Evolutionary conservation across 1,284 basidiomycete species (phyloP).

Genomic region (Trichosporon inkin): DNA sequence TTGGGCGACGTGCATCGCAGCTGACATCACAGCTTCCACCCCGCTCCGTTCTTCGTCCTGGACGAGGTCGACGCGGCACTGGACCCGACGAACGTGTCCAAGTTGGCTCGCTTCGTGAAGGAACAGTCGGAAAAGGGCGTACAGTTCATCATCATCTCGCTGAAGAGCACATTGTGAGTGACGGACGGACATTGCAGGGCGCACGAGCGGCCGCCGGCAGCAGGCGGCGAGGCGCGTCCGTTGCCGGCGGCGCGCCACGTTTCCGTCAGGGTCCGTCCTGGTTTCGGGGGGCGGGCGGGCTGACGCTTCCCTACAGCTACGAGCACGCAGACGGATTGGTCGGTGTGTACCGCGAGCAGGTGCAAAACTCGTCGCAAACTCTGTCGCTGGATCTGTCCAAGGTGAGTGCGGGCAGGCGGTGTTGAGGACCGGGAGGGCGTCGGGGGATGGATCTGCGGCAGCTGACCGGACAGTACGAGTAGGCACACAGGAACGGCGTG

Average conservation of each 20-base stretch:
- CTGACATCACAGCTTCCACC: slow-evolving; percentile 74
- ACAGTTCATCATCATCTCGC: slow-evolving; percentile 95
- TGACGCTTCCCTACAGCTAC: slow-evolving; percentile 56
- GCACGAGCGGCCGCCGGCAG: background rate
- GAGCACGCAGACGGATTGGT: slow-evolving; percentile 87
- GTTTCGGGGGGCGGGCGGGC: background rate
- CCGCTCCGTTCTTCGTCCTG: slow-evolving; percentile 96
- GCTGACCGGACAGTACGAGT: slow-evolving; percentile 10
- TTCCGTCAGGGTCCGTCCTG: background rate
- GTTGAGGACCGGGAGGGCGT: no score
- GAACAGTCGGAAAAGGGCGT: slow-evolving; percentile 63
- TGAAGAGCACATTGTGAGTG: slow-evolving; percentile 56
- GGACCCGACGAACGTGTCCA: slow-evolving; percentile 91
- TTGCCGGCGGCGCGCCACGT: slow-evolving; percentile 2
- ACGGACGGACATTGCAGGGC: background rate
- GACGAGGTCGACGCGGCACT: slow-evolving; percentile 98
- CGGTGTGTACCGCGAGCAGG: slow-evolving; percentile 90
- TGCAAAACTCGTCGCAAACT: slow-evolving; percentile 81
- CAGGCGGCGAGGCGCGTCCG: background rate
- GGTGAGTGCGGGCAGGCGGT: slow-evolving; percentile 58
- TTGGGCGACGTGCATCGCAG: background rate
- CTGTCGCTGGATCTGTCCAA: slow-evolving; percentile 68
- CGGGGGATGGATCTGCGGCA: background rate
- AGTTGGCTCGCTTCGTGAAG: slow-evolving; percentile 85
- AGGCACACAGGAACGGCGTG: no score